phyloP scores from a whole-genome alignment of 108 stramenopile species.

The Tribonema minus region DNA sequence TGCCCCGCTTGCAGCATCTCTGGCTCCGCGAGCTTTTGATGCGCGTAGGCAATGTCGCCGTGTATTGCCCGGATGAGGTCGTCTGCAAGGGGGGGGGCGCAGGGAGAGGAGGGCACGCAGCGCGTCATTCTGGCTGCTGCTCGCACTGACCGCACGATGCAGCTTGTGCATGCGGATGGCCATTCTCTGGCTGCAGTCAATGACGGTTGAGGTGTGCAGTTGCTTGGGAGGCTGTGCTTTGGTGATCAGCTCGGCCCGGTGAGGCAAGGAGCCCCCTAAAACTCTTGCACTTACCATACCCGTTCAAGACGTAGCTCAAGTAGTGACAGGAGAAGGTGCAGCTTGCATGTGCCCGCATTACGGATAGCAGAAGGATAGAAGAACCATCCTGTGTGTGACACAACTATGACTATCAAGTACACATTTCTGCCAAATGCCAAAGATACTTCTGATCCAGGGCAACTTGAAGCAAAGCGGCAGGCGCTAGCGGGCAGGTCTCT shows the following conservation, averaged over 20 bases:
- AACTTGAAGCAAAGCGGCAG: background rate
- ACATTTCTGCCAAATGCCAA: background rate
- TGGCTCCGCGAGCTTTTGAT: constrained; percentile 8
- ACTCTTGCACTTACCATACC: too few species aligned
- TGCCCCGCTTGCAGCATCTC: too few species aligned
- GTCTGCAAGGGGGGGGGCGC: background rate
- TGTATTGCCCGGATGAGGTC: constrained; percentile 27
- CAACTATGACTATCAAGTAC: background rate
- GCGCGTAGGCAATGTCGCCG: constrained; percentile 22
- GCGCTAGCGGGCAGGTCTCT: background rate
- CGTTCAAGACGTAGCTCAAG: too few species aligned
- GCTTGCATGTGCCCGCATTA: too few species aligned
- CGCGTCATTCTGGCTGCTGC: background rate
- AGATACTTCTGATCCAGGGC: background rate
- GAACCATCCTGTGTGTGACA: background rate
- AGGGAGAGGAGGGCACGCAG: background rate
- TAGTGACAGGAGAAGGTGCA: too few species aligned
- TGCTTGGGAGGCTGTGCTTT: background rate
- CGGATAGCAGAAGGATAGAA: too few species aligned
- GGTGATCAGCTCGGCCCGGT: background rate
- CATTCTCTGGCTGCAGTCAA: background rate
- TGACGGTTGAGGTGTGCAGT: background rate
- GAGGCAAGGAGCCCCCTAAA: background rate
- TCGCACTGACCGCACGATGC: background rate
- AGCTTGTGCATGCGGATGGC: background rate